Percentiles rank a stretch among this genome's conserved stretches.
phyloP scores from a whole-genome alignment of 192 early-diverging fungal species.

The Backusella mclennaniae region DNA sequence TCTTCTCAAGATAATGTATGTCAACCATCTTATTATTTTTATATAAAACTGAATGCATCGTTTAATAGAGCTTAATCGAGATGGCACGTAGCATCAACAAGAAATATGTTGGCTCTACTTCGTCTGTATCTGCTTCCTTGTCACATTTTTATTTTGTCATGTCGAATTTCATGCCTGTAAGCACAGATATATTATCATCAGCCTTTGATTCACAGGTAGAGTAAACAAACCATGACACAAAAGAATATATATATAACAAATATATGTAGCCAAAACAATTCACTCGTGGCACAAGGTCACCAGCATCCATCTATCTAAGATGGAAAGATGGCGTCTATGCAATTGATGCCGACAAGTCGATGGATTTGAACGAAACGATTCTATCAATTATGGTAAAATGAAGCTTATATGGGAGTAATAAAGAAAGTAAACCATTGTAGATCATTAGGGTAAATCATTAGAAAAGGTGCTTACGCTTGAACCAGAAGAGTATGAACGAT shows the following conservation, averaged over 20 bases:
- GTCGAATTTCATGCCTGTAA: slow-evolving; percentile 59
- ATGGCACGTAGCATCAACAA: slow-evolving; percentile 48
- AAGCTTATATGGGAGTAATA: background rate
- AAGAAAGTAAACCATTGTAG: background rate
- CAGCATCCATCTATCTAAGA: slow-evolving; percentile 69
- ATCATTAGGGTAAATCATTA: slow-evolving; percentile 74
- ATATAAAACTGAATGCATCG: background rate
- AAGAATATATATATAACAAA: too few relatives aligned
- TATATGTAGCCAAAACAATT: slow-evolving; percentile 46
- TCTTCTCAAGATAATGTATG: slow-evolving; percentile 69
- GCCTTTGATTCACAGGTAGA: slow-evolving; percentile 54
- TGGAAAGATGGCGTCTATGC: slow-evolving; percentile 74
- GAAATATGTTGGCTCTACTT: slow-evolving; percentile 85
- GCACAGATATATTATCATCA: slow-evolving; percentile 59
- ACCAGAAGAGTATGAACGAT: slow-evolving; percentile 65
- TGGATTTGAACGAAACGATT: slow-evolving; percentile 67
- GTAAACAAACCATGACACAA: slow-evolving; percentile 29
- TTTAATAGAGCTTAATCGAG: slow-evolving; percentile 37
- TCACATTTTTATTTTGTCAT: slow-evolving; percentile 77
- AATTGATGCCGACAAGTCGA: slow-evolving; percentile 81
- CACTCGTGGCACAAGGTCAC: slow-evolving; percentile 63
- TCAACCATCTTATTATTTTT: background rate
- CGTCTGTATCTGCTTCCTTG: slow-evolving; percentile 75
- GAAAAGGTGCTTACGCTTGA: slow-evolving; percentile 80
- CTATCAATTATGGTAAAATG: slow-evolving; percentile 63